Conservation (phyloP, 176 grass and related monocot species). For the Phragmites australis region DNA sequence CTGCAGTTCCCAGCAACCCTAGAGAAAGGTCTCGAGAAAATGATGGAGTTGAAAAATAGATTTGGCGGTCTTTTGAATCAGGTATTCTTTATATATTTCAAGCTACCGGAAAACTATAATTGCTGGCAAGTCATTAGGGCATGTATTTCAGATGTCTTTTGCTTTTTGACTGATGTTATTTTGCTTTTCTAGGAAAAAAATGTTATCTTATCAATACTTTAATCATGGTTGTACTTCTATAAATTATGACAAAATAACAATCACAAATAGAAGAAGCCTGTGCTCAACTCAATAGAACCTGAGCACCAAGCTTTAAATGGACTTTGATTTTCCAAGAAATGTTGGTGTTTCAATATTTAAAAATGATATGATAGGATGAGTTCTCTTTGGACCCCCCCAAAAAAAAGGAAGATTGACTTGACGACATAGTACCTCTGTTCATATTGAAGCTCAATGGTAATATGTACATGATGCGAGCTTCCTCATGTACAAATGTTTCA, state of each 20-base stretch:
- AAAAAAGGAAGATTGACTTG: background rate
- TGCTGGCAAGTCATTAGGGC: background rate
- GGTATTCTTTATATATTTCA: slow-evolving; percentile 53
- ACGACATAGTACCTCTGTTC: background rate
- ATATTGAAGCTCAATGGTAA: slow-evolving; percentile 18
- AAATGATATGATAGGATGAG: background rate
- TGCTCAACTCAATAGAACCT: background rate
- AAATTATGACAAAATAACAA: slow-evolving; percentile 28
- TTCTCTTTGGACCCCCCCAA: background rate
- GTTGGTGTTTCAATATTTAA: slow-evolving; percentile 2
- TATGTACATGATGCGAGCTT: slow-evolving; percentile 5
- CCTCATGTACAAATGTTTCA: background rate
- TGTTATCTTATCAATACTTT: background rate
- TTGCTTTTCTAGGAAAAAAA: background rate
- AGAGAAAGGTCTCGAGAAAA: slow-evolving; percentile 96
- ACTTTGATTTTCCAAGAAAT: slow-evolving; percentile 1
- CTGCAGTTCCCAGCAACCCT: slow-evolving; percentile 97
- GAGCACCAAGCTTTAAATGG: background rate
- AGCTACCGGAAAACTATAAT: slow-evolving; percentile 15
- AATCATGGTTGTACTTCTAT: background rate
- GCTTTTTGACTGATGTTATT: background rate
- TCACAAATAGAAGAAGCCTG: background rate
- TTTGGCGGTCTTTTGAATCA: slow-evolving; percentile 92
- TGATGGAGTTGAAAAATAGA: slow-evolving; percentile 93
- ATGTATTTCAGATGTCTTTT: background rate